phyloP scores from a whole-genome alignment of 1,284 basidiomycete genomes.

The Coniferiporia sulphurascens region DNA sequence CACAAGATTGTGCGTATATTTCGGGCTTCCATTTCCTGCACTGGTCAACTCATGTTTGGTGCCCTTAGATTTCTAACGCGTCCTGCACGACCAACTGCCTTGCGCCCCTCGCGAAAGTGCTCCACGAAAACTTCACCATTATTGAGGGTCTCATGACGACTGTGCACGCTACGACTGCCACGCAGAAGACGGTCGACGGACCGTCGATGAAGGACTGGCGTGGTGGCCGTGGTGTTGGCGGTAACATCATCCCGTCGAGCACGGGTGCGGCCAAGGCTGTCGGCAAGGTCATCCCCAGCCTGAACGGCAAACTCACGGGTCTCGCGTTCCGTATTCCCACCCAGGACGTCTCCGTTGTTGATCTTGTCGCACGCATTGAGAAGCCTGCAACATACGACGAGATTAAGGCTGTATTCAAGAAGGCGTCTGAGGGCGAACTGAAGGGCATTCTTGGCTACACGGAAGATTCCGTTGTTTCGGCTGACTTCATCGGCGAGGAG shows the following conservation, averaged over 20 bases:
- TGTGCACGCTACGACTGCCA: slow-evolving; percentile 94
- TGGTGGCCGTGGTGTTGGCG: slow-evolving; percentile 93
- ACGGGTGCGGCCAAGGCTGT: slow-evolving; percentile 99
- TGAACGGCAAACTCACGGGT: slow-evolving; percentile 98
- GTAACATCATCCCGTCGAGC: slow-evolving; percentile 99
- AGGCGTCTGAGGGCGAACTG: slow-evolving; percentile 67
- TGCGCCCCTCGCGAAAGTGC: slow-evolving; percentile 96
- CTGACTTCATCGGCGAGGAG: slow-evolving; percentile 84
- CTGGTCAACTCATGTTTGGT: neutral
- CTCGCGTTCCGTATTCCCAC: slow-evolving; percentile 98
- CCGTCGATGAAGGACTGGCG: slow-evolving; percentile 95
- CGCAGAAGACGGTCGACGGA: slow-evolving; percentile 99
- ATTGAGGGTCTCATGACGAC: slow-evolving; percentile 98
- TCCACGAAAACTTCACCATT: slow-evolving; percentile 96
- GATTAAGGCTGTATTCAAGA: slow-evolving; percentile 88
- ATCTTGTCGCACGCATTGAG: slow-evolving; percentile 92
- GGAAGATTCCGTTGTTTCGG: slow-evolving; percentile 91
- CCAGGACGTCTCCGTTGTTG: slow-evolving; percentile 96
- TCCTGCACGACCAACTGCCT: slow-evolving; percentile 99
- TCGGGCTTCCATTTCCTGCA: neutral
- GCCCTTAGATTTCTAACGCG: slow-evolving; percentile 85
- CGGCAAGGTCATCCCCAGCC: slow-evolving; percentile 95
- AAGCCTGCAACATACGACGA: slow-evolving; percentile 84
- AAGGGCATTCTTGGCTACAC: slow-evolving; percentile 94
- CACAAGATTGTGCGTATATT: slow-evolving; percentile 70